Conservation (phyloP, 768 basidiomycete genomes). For the Boletus subcaerulescens region DNA sequence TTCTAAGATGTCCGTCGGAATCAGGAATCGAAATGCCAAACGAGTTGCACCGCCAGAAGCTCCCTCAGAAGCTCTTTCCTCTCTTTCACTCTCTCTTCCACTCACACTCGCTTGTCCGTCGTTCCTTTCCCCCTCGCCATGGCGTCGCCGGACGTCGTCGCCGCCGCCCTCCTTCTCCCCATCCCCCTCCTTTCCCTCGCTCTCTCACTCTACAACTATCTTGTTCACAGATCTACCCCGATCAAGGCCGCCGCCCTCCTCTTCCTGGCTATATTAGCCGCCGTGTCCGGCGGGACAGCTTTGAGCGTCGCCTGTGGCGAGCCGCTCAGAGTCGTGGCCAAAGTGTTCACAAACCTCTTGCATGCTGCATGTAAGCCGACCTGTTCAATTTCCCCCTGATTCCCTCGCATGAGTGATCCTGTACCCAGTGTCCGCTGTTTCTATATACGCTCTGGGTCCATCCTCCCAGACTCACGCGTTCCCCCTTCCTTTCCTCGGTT, state of each 20-base stretch:
- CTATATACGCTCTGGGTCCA: slow-evolving; percentile 22
- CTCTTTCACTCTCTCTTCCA: slow-evolving; percentile 2
- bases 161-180: slow-evolving; percentile 25
- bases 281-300: slow-evolving; percentile 20
- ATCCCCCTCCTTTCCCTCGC: slow-evolving; percentile 20
- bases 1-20: slow-evolving; percentile 10
- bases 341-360: slow-evolving; percentile 18
- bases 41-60: slow-evolving; percentile 1
- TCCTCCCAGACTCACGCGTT: slow-evolving; percentile 1
- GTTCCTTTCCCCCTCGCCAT: slow-evolving; percentile 16
- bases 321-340: slow-evolving; percentile 15
- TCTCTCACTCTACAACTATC: slow-evolving; percentile 8
- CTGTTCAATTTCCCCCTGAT: background rate
- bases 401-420: background rate
- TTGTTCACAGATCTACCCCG: slow-evolving; percentile 5
- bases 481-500: slow-evolving; percentile 11
- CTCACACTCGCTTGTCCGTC: slow-evolving; percentile 18
- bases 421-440: slow-evolving; percentile 24
- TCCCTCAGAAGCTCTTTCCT: background rate
- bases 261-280: slow-evolving; percentile 25
- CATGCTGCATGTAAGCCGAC: slow-evolving; percentile 20
- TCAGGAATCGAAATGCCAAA: slow-evolving; percentile 22
- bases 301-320: slow-evolving; percentile 15
- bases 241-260: slow-evolving; percentile 8
- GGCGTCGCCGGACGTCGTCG: slow-evolving; percentile 26